Evolutionary conservation across 805 yeast genomes (phyloP), one percentile per base, ranked within the genome.

Genomic region (Metschnikowia lochheadii): DNA sequence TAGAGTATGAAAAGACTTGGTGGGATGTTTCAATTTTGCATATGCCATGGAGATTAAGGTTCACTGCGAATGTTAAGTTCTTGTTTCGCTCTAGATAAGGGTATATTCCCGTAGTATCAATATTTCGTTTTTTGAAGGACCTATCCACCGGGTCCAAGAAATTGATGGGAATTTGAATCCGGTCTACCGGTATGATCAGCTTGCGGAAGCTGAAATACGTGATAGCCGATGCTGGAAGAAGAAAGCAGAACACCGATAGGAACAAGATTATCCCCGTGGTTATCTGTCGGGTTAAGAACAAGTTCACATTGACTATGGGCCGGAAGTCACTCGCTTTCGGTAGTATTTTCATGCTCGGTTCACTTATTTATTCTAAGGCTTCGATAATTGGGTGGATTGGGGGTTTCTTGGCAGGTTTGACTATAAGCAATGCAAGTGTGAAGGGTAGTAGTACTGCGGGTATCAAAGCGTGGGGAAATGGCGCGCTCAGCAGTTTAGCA

Each of bases 141-240:
- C 39, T 44, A 18, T 21, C 34, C n/a, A 14, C 10, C n/a, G 39
- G 45, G 31, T 26, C 35, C 31, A 44, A 44, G 23, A 36, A 37
- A 29, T 44, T 44, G 29, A 44, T 48, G 5, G 61, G 61, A 8
- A 52, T 39, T 31, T 46, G 49, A 1, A 56, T 43, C 29, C 59
- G 53, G 13, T 54, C 58, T 6, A 51, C 50, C 1, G 78, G 78
- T 5, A 73, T 63, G 13, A 73, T 56, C 26, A 64, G 56, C 40
- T 56, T 55, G 56, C 70, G 72, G 56, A 73, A 72, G 46, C 65
- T 64, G 34, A 60, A 49, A 57, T 73, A 73, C 6, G 76, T 60
- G 34, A 72, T 21, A 1, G 68, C 42, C 6, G 77, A 66, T 10
- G 71, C 50, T 3, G 78, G 77, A 14, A 70, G 54, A 4, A 73